A percentile compares a stretch with the other conserved stretches of the same genome.
Evolutionary conservation across 2,329 filamentous ascomycete genomes (phyloP).

Genomic region (Xylariaceae sp.): DNA sequence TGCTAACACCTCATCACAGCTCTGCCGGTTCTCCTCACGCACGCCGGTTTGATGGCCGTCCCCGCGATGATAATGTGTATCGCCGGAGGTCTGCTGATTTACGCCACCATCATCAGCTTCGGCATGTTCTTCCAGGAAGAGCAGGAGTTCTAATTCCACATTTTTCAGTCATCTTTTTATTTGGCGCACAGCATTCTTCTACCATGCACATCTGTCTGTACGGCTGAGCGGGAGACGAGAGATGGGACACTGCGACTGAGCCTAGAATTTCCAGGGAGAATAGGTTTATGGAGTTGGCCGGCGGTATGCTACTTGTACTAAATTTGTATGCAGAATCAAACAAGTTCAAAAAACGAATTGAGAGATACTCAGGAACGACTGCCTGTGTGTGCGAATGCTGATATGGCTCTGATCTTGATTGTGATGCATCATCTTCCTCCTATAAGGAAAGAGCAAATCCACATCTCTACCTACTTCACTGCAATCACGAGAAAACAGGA

Average conservation of each 20-base stretch:
- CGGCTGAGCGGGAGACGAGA: neutral
- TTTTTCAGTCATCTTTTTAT: neutral
- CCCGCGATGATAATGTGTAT: conserved; percentile 96
- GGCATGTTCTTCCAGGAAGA: conserved; percentile 98
- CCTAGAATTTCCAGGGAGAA: too few species aligned
- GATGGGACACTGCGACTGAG: neutral
- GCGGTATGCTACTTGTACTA: neutral
- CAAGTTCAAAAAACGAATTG: too few species aligned
- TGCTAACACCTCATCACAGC: conserved; percentile 49
- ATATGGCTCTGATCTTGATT: too few species aligned
- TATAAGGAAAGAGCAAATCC: too few species aligned
- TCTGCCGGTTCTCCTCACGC: conserved; percentile 81
- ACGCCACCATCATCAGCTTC: conserved; percentile 97
- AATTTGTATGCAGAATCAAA: too few species aligned
- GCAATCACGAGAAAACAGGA: too few species aligned
- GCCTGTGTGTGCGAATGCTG: too few species aligned
- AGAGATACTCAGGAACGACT: too few species aligned
- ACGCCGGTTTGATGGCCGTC: conserved; percentile 75
- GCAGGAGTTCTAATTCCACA: conserved; percentile 72
- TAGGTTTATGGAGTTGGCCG: neutral
- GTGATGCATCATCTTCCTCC: too few species aligned
- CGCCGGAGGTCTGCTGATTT: conserved; percentile 87
- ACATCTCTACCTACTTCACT: too few species aligned
- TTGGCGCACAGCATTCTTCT: too few species aligned
- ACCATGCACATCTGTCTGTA: too few species aligned